phyloP scores from a whole-genome alignment of 108 stramenopile genomes.

The Fragilaria crotonensis region DNA sequence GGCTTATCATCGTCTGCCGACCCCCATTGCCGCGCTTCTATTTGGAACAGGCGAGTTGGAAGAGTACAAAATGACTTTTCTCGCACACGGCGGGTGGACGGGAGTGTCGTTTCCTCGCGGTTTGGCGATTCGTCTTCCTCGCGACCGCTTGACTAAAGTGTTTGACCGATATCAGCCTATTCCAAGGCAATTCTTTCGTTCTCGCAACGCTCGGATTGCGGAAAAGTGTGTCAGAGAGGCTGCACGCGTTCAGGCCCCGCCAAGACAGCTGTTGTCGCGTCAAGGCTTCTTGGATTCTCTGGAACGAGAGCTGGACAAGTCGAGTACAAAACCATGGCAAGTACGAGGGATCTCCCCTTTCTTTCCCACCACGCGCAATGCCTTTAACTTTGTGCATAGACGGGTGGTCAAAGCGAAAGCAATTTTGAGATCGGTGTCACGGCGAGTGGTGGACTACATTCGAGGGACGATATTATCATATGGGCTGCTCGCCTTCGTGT shows the following conservation, averaged over 20 bases:
- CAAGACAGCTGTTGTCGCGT: not conserved
- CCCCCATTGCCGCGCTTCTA: not conserved
- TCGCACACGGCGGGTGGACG: conserved; percentile 5
- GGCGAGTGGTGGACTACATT: not conserved
- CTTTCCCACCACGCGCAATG: not conserved
- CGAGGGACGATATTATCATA: not conserved
- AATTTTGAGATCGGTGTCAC: not conserved
- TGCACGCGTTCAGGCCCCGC: not conserved
- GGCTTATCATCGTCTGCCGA: conserved; percentile 7
- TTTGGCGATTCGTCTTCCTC: conserved; percentile 3
- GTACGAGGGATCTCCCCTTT: not conserved
- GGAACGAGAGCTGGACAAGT: not conserved
- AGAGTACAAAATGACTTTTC: too few species aligned
- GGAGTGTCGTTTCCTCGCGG: conserved; percentile 9
- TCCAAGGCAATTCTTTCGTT: conserved; percentile 1
- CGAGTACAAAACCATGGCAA: not conserved
- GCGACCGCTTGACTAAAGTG: not conserved
- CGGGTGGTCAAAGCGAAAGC: not conserved
- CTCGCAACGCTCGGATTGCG: not conserved
- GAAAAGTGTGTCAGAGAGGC: not conserved
- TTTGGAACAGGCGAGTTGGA: not conserved
- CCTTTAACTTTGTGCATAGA: not conserved
- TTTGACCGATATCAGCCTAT: not conserved
- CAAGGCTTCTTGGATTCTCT: not conserved
- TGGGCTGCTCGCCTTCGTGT: not conserved